phyloP scores from a whole-genome alignment of 2,329 filamentous ascomycete species.

The Clarireedia paspali region DNA sequence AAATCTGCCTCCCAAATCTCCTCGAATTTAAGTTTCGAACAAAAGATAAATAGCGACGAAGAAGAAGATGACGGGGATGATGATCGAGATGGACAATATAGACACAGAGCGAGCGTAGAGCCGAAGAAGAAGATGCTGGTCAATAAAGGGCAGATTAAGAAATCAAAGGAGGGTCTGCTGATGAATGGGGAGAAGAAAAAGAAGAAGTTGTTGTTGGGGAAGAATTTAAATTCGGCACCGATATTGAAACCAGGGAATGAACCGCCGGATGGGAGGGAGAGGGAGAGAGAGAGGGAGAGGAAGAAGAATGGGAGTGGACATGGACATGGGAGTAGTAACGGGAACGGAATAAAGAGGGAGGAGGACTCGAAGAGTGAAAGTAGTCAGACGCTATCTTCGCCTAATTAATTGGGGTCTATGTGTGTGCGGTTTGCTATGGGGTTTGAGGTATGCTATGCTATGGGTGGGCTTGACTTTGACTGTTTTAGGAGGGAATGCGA shows the following conservation, averaged over 20 bases:
- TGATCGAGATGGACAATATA: slow-evolving; percentile 24
- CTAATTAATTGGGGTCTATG: neutral
- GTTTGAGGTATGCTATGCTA: no score
- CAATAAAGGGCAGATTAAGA: slow-evolving; percentile 13
- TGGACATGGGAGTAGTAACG: neutral
- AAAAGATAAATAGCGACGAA: slow-evolving; percentile 17
- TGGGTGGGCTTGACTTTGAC: no score
- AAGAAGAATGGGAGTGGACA: slow-evolving; percentile 1
- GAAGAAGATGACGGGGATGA: slow-evolving; percentile 24
- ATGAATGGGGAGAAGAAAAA: slow-evolving; percentile 5
- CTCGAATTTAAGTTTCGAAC: slow-evolving; percentile 22
- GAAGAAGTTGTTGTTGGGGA: slow-evolving; percentile 14
- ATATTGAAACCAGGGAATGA: slow-evolving; percentile 5
- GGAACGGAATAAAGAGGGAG: neutral
- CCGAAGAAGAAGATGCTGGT: slow-evolving; percentile 22
- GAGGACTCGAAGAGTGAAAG: slow-evolving; percentile 6
- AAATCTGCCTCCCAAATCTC: slow-evolving; percentile 16
- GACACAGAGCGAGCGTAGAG: slow-evolving; percentile 17
- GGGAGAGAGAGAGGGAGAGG: neutral
- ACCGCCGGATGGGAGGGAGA: slow-evolving; percentile 5
- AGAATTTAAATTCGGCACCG: slow-evolving; percentile 3
- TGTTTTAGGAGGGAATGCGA: no score
- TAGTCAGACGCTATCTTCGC: slow-evolving; percentile 9
- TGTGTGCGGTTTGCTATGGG: neutral
- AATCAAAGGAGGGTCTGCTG: slow-evolving; percentile 6